Evolutionary conservation across 345 rosid genomes (phyloP), one percentile per base, ranked within the genome.

Genomic region (Eutrema yunnanense): DNA sequence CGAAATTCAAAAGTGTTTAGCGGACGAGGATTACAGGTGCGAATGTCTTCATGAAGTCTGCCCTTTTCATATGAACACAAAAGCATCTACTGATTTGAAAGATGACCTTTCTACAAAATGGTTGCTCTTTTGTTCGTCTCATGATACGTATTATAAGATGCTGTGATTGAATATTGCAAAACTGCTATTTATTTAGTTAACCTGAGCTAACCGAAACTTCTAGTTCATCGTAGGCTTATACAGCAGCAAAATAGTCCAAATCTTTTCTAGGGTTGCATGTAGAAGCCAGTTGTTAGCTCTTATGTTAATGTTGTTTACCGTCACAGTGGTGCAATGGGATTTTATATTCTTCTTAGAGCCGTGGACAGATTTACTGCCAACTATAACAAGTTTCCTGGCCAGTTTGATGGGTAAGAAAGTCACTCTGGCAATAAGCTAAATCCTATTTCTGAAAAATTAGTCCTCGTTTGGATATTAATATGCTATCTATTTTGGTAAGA

Each of bases 381-480:
- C 74, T 92, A 85, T 71, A 95, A 92, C 84, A 84, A 85, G 78
- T 88, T 87, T 79, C 99, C 98, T 27, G 98, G 98, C 65, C 89
- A 92, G 78, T 90, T 92, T 79, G 96, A 92, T 67, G 97, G 97
- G 99, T 92, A 87, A 79, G 69, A 75, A 69, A 69, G 51, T 47
- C 49, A 42, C 8, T 34, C 53, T 62, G 36, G 43, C 50, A 34
- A n/a, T 59, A 63, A 49, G 49, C 42, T 64, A 36, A 36, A 33
- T 56, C 47, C 46, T n/a, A 43, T 30, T 36, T 62, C 58, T 41
- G 40, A 65, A 74, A 22, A 42, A 0, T n/a, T 29, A 4, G 36
- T 14, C 46, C 4, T 47, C 63, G 48, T 8, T 59, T 59, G 44
- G 43, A 7, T 37, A 6, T 37, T 72, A 67, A 78, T 55, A 61